Conservation (phyloP, 1,284 basidiomycete species). For the Moesziomyces parantarcticus region DNA sequence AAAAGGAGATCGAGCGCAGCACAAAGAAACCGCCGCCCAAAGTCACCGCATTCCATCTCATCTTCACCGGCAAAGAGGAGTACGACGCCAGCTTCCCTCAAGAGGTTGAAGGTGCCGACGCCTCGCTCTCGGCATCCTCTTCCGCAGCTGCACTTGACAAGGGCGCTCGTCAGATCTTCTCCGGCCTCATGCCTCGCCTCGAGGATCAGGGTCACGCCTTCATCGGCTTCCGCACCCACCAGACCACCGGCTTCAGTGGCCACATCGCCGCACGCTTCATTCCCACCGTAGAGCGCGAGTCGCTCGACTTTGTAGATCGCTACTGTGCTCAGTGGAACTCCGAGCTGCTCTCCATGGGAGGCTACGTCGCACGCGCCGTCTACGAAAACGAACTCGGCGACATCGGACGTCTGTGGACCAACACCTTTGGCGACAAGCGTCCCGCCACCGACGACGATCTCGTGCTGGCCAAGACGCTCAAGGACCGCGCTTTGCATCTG, state of each 20-base stretch:
- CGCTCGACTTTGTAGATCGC: conserved; percentile 76
- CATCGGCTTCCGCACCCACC: conserved; percentile 75
- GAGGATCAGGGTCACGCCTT: conserved; percentile 67
- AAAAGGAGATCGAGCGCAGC: conserved; percentile 83
- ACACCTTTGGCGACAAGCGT: conserved; percentile 71
- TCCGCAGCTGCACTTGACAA: conserved; percentile 77
- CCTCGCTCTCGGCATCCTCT: conserved; percentile 74
- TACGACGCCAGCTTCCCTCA: conserved; percentile 75
- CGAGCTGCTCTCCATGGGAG: conserved; percentile 71
- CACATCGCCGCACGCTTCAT: conserved; percentile 93
- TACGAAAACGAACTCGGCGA: conserved; percentile 84
- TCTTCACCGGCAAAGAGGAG: conserved; percentile 90
- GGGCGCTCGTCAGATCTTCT: conserved; percentile 65
- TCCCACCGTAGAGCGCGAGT: conserved; percentile 95
- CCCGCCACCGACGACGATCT: conserved; percentile 73
- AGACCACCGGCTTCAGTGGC: conserved; percentile 92
- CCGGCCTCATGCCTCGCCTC: conserved; percentile 65
- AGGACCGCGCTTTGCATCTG: conserved; percentile 78
- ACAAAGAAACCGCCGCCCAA: conserved; percentile 94
- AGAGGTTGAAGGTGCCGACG: conserved; percentile 70
- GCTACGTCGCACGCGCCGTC: conserved; percentile 79
- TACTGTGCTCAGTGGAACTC: conserved; percentile 65
- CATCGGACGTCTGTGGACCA: conserved; percentile 68
- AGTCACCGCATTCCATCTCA: conserved; percentile 81
- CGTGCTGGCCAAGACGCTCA: conserved; percentile 35